Base-by-base conservation (phyloP, 192 early-diverging fungal genomes). In the Gonapodya prolifera region DNA sequence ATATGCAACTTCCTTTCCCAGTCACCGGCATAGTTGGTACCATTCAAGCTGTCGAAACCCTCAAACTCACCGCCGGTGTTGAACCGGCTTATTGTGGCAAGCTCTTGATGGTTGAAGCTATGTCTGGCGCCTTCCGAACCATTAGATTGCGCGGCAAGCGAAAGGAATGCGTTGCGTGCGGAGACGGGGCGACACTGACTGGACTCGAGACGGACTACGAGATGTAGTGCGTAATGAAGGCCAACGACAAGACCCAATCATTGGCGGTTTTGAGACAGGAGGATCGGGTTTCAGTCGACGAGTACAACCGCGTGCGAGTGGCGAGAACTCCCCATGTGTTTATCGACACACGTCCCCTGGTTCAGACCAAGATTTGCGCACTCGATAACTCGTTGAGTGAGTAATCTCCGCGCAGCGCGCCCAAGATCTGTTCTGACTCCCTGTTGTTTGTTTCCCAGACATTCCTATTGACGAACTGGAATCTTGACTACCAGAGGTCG, bases 1-100 rank as follows among this genome's bases (percentile, higher is more conserved):
- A 69, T 8, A 69, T 69, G 13, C 45, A 69, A 69, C 8, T n/a
- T 69, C n/a, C 8, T 69, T 16, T 69, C 45, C n/a, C 87, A 87
- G 95, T 99, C 1, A 92, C 97, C 0, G 97, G 97, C 23, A 87
- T 97, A 18, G 92, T 99, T 75, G 97, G 97, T 28, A 92, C 89
- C 35, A 80, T 97, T 61, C 92, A 98, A 86, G 97, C 97, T 30
- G 84, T 99, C 75, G 92, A 96, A 82, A 92, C 89, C 1, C 92
- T 99, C 74, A 98, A 98, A 82, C 86, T 99, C 17, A 83, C 88
- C 0, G 88, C 86, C 0, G 91, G 87, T n/a, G 8, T 69, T 69
- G 1, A 35, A 82, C 79, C 85, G 34, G 78, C 70, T 33, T 86
- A 78, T 73, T 78, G 78, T 1, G 83, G 86, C 17, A 92, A 86